A percentile compares a stretch with the other conserved stretches of the same genome.
phyloP scores from a whole-genome alignment of 441 rosid species.

The Jatropha podagrica region DNA sequence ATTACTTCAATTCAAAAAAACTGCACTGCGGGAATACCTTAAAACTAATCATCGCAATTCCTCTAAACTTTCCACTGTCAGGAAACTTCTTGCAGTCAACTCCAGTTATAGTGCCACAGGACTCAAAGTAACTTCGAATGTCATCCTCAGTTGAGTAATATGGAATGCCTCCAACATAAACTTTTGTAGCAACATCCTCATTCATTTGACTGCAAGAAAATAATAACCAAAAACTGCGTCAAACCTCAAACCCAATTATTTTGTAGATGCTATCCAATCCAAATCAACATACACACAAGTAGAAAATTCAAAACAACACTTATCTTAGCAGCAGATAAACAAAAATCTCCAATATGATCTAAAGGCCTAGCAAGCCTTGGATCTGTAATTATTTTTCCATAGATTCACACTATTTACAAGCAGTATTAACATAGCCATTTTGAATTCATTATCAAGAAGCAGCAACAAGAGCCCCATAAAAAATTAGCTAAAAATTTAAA shows the following conservation, averaged over 20 bases:
- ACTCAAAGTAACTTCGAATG: constrained; percentile 73
- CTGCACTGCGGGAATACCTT: constrained; percentile 38
- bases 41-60: constrained; percentile 78
- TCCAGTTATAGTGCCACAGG: constrained; percentile 75
- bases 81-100: constrained; percentile 83
- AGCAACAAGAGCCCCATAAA: neutral
- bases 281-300: neutral
- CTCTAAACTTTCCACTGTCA: constrained; percentile 82
- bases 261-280: neutral
- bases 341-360: neutral
- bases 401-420: neutral
- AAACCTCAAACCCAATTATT: neutral
- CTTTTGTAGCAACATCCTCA: constrained; percentile 48
- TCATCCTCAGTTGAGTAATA: constrained; percentile 84
- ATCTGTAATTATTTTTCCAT: neutral
- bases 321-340: neutral
- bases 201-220: constrained; percentile 53
- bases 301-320: neutral
- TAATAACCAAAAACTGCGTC: neutral
- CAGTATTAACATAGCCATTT: neutral
- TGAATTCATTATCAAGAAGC: neutral
- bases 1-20: too few species aligned
- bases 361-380: neutral
- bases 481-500: neutral
- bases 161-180: constrained; percentile 94